Conservation (phyloP, 2,329 filamentous ascomycete species). For the Hypoxylon sp. region DNA sequence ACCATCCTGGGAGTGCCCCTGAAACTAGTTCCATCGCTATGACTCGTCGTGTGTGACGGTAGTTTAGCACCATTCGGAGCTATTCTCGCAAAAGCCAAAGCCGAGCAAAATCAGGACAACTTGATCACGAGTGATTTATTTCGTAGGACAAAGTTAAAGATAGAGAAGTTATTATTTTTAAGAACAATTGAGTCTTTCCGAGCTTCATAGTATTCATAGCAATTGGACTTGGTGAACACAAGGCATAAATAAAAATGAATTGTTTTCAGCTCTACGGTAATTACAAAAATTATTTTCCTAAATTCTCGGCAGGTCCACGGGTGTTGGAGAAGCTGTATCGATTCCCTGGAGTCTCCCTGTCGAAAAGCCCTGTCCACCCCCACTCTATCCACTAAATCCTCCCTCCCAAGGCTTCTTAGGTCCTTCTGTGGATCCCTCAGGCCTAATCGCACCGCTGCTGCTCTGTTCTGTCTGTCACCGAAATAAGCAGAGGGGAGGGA, state of each 20-base stretch:
- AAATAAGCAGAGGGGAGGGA: conserved; percentile 34
- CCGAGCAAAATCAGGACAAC: conserved; percentile 28
- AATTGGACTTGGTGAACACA: conserved; percentile 6
- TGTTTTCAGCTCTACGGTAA: conserved; percentile 18
- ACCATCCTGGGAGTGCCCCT: conserved; percentile 41
- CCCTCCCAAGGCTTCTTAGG: conserved; percentile 39
- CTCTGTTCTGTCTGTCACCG: conserved; percentile 46
- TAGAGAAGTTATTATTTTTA: background rate
- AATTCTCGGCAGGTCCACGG: conserved; percentile 2
- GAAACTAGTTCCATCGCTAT: conserved; percentile 45
- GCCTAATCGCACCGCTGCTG: conserved; percentile 24
- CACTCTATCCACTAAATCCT: conserved; percentile 41
- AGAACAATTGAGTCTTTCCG: background rate
- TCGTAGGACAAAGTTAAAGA: background rate
- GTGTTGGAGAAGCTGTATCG: conserved; percentile 32
- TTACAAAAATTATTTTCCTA: conserved; percentile 20
- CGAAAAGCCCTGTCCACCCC: conserved; percentile 42
- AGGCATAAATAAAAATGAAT: conserved; percentile 19
- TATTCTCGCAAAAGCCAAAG: conserved; percentile 42
- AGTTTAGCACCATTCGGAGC: conserved; percentile 45
- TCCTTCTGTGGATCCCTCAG: conserved; percentile 29
- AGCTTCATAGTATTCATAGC: background rate
- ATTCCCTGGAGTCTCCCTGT: conserved; percentile 46
- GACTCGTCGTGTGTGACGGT: conserved; percentile 45
- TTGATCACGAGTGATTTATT: conserved; percentile 9